These are phyloP conservation scores for Phlebiopsis gigantea DNA, from an alignment of 768 basidiomycete genomes.

Conservation along the genomic window DNA sequence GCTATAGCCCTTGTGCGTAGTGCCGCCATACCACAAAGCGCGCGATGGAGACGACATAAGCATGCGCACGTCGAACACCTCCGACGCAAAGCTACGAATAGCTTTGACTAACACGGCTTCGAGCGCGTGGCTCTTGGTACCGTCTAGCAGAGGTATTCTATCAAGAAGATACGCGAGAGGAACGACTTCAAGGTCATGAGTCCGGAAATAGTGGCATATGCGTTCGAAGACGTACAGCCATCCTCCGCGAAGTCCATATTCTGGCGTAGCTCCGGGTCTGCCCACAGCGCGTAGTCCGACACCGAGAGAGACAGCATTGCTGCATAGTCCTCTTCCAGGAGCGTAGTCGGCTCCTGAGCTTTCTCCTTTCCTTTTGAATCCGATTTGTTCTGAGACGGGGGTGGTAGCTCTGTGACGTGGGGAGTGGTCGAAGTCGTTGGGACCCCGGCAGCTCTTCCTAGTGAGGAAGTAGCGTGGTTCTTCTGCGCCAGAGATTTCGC, in stretches of 20 bases:
- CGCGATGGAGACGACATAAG: conserved; percentile 40
- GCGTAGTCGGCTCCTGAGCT: conserved; percentile 16
- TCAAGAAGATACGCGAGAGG: conserved; percentile 50
- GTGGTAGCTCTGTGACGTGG: conserved; percentile 1
- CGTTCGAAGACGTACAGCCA: conserved; percentile 42
- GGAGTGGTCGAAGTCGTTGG: neutral
- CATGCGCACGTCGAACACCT: conserved; percentile 57
- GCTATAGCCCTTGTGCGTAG: conserved; percentile 22
- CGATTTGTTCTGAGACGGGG: neutral
- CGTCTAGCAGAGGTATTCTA: conserved; percentile 30
- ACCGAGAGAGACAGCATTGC: conserved; percentile 52
- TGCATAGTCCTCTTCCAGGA: conserved; percentile 40
- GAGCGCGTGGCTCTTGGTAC: conserved; percentile 23
- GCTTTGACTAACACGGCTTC: conserved; percentile 55
- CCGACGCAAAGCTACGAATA: conserved; percentile 43
- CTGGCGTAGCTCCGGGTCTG: conserved; percentile 41
- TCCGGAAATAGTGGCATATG: neutral
- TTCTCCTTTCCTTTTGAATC: conserved; percentile 19
- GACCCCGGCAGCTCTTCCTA: too few relatives aligned
- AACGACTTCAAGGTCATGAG: conserved; percentile 38
- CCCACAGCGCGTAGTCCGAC: conserved; percentile 70
- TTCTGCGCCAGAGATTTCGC: conserved; percentile 28
- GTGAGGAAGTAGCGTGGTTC: conserved; percentile 7
- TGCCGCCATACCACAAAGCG: conserved; percentile 31
- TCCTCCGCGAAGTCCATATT: conserved; percentile 40